Conservation (phyloP, 805 yeast genomes). For the Zygosaccharomyces gambellarensis region DNA sequence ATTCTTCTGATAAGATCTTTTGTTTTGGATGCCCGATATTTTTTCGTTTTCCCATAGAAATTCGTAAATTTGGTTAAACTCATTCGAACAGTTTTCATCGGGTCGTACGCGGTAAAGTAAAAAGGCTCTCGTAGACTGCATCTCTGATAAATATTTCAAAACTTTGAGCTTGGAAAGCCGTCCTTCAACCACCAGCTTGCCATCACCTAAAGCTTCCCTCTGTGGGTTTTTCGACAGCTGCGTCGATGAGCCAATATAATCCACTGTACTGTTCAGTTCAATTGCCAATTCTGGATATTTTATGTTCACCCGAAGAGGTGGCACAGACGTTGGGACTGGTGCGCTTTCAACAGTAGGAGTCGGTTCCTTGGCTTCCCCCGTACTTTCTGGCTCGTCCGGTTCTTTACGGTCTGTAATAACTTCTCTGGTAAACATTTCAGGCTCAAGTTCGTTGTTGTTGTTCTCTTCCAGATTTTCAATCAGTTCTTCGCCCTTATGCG, state of each 20-base stretch:
- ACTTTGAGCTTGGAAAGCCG: slow-evolving; percentile 26
- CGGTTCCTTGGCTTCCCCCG: too few relatives aligned
- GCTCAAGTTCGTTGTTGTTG: slow-evolving; percentile 11
- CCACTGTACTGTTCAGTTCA: slow-evolving; percentile 13
- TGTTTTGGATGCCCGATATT: slow-evolving; percentile 22
- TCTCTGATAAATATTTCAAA: slow-evolving; percentile 20
- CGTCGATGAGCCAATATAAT: slow-evolving; percentile 17
- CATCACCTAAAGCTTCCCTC: slow-evolving; percentile 31
- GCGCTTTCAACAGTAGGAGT: not conserved
- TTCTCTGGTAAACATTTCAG: slow-evolving; percentile 32
- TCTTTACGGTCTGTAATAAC: slow-evolving; percentile 8
- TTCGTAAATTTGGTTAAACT: slow-evolving; percentile 18
- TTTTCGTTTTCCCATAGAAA: slow-evolving; percentile 18
- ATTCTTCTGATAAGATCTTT: slow-evolving; percentile 20
- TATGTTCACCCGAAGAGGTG: slow-evolving; percentile 3
- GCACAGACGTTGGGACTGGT: not conserved
- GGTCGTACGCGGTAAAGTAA: slow-evolving; percentile 20
- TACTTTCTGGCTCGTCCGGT: not conserved
- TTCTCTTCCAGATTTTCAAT: slow-evolving; percentile 49
- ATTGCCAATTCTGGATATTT: slow-evolving; percentile 15
- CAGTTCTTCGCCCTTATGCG: slow-evolving; percentile 87
- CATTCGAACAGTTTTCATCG: slow-evolving; percentile 8
- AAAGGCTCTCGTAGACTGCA: slow-evolving; percentile 19
- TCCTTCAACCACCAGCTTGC: slow-evolving; percentile 35
- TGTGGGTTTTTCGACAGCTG: slow-evolving; percentile 14